Conservation (phyloP, 108 stramenopile genomes). For the Discostella pseudostelligera region DNA sequence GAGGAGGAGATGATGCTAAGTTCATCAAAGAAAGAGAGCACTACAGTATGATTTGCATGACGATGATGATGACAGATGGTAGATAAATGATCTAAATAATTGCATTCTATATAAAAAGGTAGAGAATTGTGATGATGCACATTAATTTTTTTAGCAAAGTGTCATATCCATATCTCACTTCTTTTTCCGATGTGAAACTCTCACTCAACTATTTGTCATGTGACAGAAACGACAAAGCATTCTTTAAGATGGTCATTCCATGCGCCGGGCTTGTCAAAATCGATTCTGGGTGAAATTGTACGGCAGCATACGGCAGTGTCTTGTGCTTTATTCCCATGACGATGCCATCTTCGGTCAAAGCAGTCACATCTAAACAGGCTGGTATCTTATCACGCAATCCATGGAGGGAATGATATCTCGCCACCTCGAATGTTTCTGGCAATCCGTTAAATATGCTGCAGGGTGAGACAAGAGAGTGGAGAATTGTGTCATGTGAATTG, state of each 20-base stretch:
- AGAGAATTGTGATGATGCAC: no score
- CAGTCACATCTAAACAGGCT: slow-evolving; percentile 79
- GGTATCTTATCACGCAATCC: slow-evolving; percentile 85
- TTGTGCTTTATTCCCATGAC: slow-evolving; percentile 97
- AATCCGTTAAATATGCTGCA: slow-evolving; percentile 87
- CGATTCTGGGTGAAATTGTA: slow-evolving; percentile 98
- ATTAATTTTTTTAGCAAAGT: no score
- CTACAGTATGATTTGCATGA: slow-evolving; percentile 52
- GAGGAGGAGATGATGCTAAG: slow-evolving; percentile 20
- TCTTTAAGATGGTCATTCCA: slow-evolving; percentile 89
- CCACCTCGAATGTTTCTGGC: slow-evolving; percentile 90
- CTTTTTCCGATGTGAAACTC: no score
- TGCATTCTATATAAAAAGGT: no score
- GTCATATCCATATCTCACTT: no score
- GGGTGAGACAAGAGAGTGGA: neutral
- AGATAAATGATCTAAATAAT: no score
- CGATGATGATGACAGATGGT: slow-evolving; percentile 46
- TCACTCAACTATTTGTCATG: slow-evolving; percentile 9
- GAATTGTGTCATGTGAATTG: neutral
- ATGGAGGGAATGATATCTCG: slow-evolving; percentile 96
- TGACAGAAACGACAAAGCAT: slow-evolving; percentile 66
- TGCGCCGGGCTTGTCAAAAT: slow-evolving; percentile 91
- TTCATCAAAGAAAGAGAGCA: slow-evolving; percentile 26
- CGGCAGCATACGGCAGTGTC: slow-evolving; percentile 93
- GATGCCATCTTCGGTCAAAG: slow-evolving; percentile 90